Evolutionary conservation across 768 basidiomycete species (phyloP), one percentile per base, ranked within the genome.

Genomic region (Pleurotus giganteus): DNA sequence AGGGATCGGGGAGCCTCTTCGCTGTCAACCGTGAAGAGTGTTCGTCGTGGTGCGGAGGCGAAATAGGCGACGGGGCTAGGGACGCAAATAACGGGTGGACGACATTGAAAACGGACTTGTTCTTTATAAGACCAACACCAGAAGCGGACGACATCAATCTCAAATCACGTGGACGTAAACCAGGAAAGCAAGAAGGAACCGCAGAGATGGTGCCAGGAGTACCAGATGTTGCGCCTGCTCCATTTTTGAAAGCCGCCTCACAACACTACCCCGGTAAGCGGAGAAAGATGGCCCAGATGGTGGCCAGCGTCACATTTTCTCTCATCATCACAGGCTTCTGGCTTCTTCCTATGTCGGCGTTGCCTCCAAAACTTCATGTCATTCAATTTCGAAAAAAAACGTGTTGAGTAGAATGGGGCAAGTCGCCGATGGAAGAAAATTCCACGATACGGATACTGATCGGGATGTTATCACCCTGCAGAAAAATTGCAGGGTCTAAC

Each of bases 111-210:
- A n/a, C n/a, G 23, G 46, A 32, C 28, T 50, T 50, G 28, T 9
- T 13, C 27, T 28, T 45, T 36, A 15, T 27, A 50, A 37, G 49
- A 36, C 49, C 23, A 50, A 19, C 34, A n/a, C 23, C 17, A 50
- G 49, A 28, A 37, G 34, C 31, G 21, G 23, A n/a, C n/a, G n/a
- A n/a, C n/a, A n/a, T 21, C 17, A n/a, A 23, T 29, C 7, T 27
- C 12, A 23, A 21, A 26, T 27, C 49, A 50, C 49, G 49, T 50
- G 49, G 27, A 19, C 49, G 49, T 28, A 50, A 36, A 34, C 49
- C 34, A 50, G 49, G 9, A 37, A 50, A 50, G 49, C 34, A 50
- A 39, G 19, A 34, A 9, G n/a, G 49, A 50, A 19, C 49, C 49
- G 24, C 21, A n/a, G 5, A 13, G 15, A 4, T 50, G 49, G 49